These are phyloP conservation scores for Melanopsichium pennsylvanicum DNA, from an alignment of 1,284 basidiomycete genomes.

Conservation along the genomic window DNA sequence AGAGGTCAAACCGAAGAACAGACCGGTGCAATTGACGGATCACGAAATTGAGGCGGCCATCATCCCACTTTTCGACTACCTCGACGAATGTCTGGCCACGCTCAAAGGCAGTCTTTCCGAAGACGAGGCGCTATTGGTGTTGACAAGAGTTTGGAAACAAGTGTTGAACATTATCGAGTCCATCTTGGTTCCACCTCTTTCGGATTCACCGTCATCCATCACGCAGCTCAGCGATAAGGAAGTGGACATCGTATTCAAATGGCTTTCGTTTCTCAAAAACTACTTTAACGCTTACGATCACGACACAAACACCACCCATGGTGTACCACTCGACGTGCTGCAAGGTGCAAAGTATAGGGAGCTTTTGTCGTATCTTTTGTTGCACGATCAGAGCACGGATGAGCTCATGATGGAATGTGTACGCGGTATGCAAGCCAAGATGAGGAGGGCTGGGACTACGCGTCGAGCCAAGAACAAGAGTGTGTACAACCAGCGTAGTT, in stretches of 20 bases:
- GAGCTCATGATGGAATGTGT: slow-evolving; percentile 80
- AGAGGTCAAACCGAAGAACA: slow-evolving; percentile 45
- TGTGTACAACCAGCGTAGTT: slow-evolving; percentile 77
- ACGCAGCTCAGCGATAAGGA: slow-evolving; percentile 90
- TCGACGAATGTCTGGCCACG: slow-evolving; percentile 91
- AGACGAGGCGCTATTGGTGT: slow-evolving; percentile 80
- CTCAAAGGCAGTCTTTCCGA: slow-evolving; percentile 83
- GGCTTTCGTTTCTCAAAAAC: slow-evolving; percentile 84
- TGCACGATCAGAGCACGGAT: slow-evolving; percentile 62
- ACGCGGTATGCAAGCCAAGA: slow-evolving; percentile 77
- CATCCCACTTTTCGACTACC: slow-evolving; percentile 90
- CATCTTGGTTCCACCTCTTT: slow-evolving; percentile 88
- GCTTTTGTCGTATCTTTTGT: slow-evolving; percentile 59
- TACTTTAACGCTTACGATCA: slow-evolving; percentile 96
- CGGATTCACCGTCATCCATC: slow-evolving; percentile 88
- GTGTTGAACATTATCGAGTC: slow-evolving; percentile 86
- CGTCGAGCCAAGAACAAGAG: slow-evolving; percentile 74
- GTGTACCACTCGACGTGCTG: slow-evolving; percentile 80
- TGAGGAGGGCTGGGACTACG: slow-evolving; percentile 36
- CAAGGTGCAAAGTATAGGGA: slow-evolving; percentile 95
- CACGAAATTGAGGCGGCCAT: slow-evolving; percentile 95
- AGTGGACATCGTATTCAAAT: slow-evolving; percentile 96
- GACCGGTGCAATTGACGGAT: slow-evolving; percentile 81
- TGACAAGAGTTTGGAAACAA: slow-evolving; percentile 96
- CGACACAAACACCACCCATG: slow-evolving; percentile 71